A percentile compares a stretch with the other conserved stretches of the same genome.
Evolutionary conservation across 257 asterid genomes (phyloP).

Genomic region (Rehmannia glutinosa): DNA sequence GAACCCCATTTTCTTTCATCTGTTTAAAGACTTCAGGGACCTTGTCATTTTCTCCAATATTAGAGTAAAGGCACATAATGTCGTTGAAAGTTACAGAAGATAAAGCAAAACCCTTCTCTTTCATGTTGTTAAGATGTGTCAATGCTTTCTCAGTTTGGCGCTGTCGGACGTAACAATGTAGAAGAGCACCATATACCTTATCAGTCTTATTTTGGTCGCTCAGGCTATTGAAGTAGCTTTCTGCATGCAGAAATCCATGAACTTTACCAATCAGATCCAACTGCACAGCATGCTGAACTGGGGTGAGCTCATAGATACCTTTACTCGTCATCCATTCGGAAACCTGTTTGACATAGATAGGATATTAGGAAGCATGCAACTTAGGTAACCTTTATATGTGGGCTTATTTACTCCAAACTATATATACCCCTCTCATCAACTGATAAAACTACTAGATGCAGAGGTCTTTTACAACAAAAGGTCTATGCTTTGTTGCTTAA

Average conservation of each 20-base stretch:
- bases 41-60: constrained; percentile 39
- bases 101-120: constrained; percentile 50
- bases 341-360: constrained; percentile 35
- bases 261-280: constrained; percentile 79
- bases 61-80: constrained; percentile 65
- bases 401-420: no score
- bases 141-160: constrained; percentile 47
- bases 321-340: constrained; percentile 57
- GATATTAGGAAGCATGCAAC: neutral
- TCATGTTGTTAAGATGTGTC: constrained; percentile 50
- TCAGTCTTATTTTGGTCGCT: constrained; percentile 51
- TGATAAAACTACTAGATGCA: no score
- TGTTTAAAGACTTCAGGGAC: constrained; percentile 42
- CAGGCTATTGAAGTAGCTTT: constrained; percentile 61
- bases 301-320: constrained; percentile 42
- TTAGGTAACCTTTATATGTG: neutral
- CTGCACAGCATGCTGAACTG: constrained; percentile 76
- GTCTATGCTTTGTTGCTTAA: no score
- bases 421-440: no score
- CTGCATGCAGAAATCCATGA: constrained; percentile 60
- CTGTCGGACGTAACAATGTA: constrained; percentile 75
- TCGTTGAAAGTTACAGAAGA: constrained; percentile 57
- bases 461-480: no score
- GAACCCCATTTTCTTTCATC: constrained; percentile 50
- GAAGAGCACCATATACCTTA: constrained; percentile 75